Base-by-base conservation (phyloP, 2,329 filamentous ascomycete genomes). In the Penicillium griseofulvum region DNA sequence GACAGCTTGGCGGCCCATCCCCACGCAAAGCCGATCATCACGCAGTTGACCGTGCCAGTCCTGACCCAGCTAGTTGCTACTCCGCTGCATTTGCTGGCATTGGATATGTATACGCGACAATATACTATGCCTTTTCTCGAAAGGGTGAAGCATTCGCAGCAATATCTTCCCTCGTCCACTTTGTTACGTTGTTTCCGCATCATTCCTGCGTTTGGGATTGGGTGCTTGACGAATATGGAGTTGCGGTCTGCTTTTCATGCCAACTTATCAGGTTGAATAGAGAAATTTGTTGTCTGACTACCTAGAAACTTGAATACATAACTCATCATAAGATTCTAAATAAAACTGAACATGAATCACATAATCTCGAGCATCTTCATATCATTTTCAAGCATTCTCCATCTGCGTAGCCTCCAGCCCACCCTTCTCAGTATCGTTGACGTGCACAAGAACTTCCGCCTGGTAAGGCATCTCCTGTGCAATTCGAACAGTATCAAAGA, bases 181-280 rank as follows among this genome's bases (percentile, higher is more conserved):
- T 71, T 83, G 29, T 89, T 91, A 10, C 78, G 91, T 54, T 87
- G 96, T 71, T 87, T 88, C 59, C 81, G 91, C 58, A 94, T 96
- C 65, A 81, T 95, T 11, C 91, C 91, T 26, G 91, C 91, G 0
- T 96, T 93, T 78, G 91, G 91, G 1, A 80, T 95, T 12, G 91
- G 91, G 0, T 90, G 90, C 1, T 87, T 94, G 7, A 87, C 94
- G 11, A 96, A 96, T 72, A 80, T 80, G 33, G 68, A 68, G 36
- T 46, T 68, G 41, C 57, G 65, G 24, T 54, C 51, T n/a, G 39
- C 58, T 39, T 65, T 65, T 28, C 65, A 68, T 46, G 48, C 17
- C n/a, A 57, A 51, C 46, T 42, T 59, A 1, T 38, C 52, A 12
- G 8, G n/a, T 14, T 41, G 12, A 56, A 34, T 7, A 42, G 31